Base-by-base conservation (phyloP, 169 alveolate genomes). In the Plasmodium falciparum region DNA sequence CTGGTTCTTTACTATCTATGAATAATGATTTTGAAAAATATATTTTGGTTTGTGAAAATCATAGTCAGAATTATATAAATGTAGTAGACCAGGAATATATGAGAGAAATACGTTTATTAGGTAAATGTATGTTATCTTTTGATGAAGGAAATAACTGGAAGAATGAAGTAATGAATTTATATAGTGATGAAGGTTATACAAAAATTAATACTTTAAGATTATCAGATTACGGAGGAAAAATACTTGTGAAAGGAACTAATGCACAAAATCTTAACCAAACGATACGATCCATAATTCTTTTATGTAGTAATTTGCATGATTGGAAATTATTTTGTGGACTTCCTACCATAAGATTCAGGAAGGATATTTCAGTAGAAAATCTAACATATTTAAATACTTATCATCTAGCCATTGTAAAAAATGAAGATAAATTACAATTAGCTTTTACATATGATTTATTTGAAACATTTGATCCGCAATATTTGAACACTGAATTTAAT, bases 1-100 rank as follows among this genome's bases (percentile, higher is more conserved):
- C 85, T 7, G 85, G 88, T 43, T 56, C 88, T 0, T 54, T 54
- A 29, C 8, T 73, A 73, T 47, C 29, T 58, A 56, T 73, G 67
- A 73, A 49, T 43, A 47, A 29, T 13, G 88, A 73, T 13, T 54
- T 20, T 73, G 88, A 73, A 71, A 73, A 73, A 47, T 54, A 56
- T 24, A 73, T 73, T 58, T 52, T 73, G 88, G 7, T 73, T 15
- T 73, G 88, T 65, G n/a, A 24, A 15, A 47, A 65, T n/a, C 56
- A 52, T 24, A 62, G 47, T 13, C 17, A 29, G 15, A 56, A 29
- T 73, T 69, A 62, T 17, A 17, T 2, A 12, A 13, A 58, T 56
- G 29, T 2, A 2, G 0, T 4, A 22, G 49, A 39, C 11, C n/a
- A 58, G 1, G 58, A 12, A 11, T 47, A 73, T 20, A 47, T 73